Base-by-base conservation (phyloP, 371 early-diverging fungal species). In the Cokeromyces recurvatus region DNA sequence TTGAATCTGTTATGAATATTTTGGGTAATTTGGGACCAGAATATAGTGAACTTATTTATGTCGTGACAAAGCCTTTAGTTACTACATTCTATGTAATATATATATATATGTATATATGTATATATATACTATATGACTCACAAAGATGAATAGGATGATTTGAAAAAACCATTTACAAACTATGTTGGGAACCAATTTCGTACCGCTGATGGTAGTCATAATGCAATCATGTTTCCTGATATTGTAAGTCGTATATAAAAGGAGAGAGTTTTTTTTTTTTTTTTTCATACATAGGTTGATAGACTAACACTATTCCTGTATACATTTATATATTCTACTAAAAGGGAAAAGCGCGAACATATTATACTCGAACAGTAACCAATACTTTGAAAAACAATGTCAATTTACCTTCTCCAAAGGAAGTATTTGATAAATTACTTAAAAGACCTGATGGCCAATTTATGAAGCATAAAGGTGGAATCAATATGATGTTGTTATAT, bases 201-300 rank as follows among this genome's bases (percentile, higher is more conserved):
- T 38, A 47, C 56, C 16, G 73, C 74, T 2, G 79, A 79, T 65
- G 79, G 79, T 17, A 66, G 71, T 46, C 24, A 55, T 9, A 74
- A 79, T 59, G 66, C 63, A 43, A 32, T 64, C 10, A 34, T 62
- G 4, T 61, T 50, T n/a, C 73, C 74, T 7, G 51, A 62, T 14
- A 51, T 64, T 15, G 79, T 66, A 67, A 63, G 64, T 29, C 12
- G 6, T 32, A n/a, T 3, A 6, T 20, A 23, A 29, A 20, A 25
- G 5, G n/a, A 22, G 12, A n/a, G n/a, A n/a, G n/a, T n/a, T n/a
- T n/a, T n/a, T n/a, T n/a, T n/a, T n/a, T n/a, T n/a, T n/a, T n/a
- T n/a, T n/a, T n/a, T n/a, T 38, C n/a, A 16, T 9, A 3, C 1
- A 31, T 48, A n/a, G 19, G 12, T 2, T 20, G n/a, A n/a, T 19